Percentiles rank a stretch among this genome's conserved stretches.
Conservation (phyloP, 768 basidiomycete species). For the Lentinula raphanica region DNA sequence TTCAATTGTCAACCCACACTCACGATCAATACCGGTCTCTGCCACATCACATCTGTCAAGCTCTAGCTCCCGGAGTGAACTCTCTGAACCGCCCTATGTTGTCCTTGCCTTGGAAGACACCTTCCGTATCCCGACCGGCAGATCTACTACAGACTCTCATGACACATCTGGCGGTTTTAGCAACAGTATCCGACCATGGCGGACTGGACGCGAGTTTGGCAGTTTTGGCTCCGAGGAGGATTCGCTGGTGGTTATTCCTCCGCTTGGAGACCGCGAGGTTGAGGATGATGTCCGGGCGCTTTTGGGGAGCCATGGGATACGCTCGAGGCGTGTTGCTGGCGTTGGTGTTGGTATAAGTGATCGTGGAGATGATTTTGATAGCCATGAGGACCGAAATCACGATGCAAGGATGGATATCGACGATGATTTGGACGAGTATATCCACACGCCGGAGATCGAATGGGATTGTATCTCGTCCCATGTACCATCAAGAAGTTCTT, state of each 20-base stretch:
- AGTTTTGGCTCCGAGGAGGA: slow-evolving; percentile 31
- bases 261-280: slow-evolving; percentile 47
- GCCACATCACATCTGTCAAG: not conserved
- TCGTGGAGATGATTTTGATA: not conserved
- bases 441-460: slow-evolving; percentile 34
- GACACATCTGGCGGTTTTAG: not conserved
- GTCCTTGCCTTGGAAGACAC: slow-evolving; percentile 53
- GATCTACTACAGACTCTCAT: not conserved
- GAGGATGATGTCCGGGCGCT: slow-evolving; percentile 56
- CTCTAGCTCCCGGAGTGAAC: not conserved
- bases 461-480: slow-evolving; percentile 45
- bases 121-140: slow-evolving; percentile 45
- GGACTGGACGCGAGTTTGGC: slow-evolving; percentile 9
- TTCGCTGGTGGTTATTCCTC: slow-evolving; percentile 45
- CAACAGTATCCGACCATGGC: slow-evolving; percentile 5
- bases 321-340: slow-evolving; percentile 24
- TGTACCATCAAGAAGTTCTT: slow-evolving; percentile 41
- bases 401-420: slow-evolving; percentile 37
- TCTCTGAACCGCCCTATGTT: slow-evolving; percentile 24
- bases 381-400: slow-evolving; percentile 10
- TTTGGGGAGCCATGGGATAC: slow-evolving; percentile 44
- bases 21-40: not conserved
- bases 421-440: slow-evolving; percentile 22
- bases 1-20: not conserved
- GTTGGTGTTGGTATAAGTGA: not conserved